Percentiles rank a stretch among this genome's conserved stretches.
Conservation (phyloP, 2,329 filamentous ascomycete species). For the Talaromyces atroroseus region DNA sequence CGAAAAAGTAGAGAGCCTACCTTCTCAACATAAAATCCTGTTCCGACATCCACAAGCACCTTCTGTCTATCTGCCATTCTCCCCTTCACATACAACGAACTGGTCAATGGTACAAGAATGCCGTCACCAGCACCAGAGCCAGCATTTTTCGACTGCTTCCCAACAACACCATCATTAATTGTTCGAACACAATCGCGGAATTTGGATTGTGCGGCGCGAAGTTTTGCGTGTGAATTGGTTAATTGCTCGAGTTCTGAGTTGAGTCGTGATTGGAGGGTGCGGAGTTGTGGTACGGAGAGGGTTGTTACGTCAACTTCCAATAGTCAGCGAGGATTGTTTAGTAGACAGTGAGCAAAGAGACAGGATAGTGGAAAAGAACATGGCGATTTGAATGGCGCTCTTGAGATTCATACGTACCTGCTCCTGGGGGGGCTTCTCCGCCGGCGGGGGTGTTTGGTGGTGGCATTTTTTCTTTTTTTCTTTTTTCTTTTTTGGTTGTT, state of each 20-base stretch:
- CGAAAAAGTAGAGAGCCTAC: constrained; percentile 34
- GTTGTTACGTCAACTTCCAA: constrained; percentile 61
- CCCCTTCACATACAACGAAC: constrained; percentile 88
- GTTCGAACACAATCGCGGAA: constrained; percentile 85
- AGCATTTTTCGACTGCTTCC: constrained; percentile 26
- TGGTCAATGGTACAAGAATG: constrained; percentile 89
- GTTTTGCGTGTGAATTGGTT: constrained; percentile 79
- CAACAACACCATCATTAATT: constrained; percentile 56
- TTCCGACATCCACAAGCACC: constrained; percentile 87
- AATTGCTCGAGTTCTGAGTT: constrained; percentile 95
- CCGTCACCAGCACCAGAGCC: constrained; percentile 28
- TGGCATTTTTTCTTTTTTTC: constrained; percentile 19
- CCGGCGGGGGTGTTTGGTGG: constrained; percentile 22
- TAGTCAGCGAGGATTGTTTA: neutral
- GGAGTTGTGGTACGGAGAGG: constrained; percentile 79
- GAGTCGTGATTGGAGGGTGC: constrained; percentile 89
- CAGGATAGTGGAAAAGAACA: neutral
- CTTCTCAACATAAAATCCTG: constrained; percentile 94
- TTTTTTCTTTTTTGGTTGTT: neutral
- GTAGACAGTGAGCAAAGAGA: neutral
- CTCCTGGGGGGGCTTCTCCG: constrained; percentile 24
- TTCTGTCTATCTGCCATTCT: constrained; percentile 66
- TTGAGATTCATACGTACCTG: constrained; percentile 19
- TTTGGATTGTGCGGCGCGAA: constrained; percentile 83
- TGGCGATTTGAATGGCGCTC: neutral